Percentiles rank a stretch among this genome's conserved stretches.
phyloP scores from a whole-genome alignment of 192 early-diverging fungal species.

The Helicostylum pulchrum region DNA sequence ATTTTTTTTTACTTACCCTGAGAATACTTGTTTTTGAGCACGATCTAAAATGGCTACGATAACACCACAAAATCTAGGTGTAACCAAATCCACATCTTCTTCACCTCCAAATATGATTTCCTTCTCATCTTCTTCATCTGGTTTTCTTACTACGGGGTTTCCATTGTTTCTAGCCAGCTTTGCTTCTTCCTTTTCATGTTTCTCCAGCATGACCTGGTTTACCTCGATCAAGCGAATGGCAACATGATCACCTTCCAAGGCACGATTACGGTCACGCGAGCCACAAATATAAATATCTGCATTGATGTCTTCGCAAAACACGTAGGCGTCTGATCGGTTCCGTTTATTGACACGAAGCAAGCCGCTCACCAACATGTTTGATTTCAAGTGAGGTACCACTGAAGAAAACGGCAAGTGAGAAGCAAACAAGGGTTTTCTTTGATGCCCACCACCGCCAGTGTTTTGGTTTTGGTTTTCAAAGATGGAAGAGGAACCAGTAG shows the following conservation, averaged over 20 bases:
- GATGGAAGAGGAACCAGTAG: constrained; percentile 32
- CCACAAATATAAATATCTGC: constrained; percentile 76
- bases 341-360: constrained; percentile 79
- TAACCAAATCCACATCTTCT: constrained; percentile 41
- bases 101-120: constrained; percentile 36
- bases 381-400: constrained; percentile 45
- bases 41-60: constrained; percentile 53
- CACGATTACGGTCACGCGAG: constrained; percentile 66
- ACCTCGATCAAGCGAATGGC: constrained; percentile 63
- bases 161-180: constrained; percentile 45
- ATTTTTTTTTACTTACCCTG: constrained; percentile 46
- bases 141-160: constrained; percentile 43
- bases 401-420: constrained; percentile 53
- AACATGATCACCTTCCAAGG: constrained; percentile 77
- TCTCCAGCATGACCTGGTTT: constrained; percentile 50
- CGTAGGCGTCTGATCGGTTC: constrained; percentile 84
- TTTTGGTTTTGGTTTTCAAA: neutral
- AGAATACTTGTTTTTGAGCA: constrained; percentile 45
- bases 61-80: constrained; percentile 48
- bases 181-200: constrained; percentile 47
- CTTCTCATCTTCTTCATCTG: constrained; percentile 47
- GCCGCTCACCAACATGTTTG: constrained; percentile 64
- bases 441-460: constrained; percentile 26
- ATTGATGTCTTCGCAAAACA: constrained; percentile 63
- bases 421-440: constrained; percentile 48